Evolutionary conservation across 257 asterid genomes (phyloP).

Genomic region (Gentiana dahurica): DNA sequence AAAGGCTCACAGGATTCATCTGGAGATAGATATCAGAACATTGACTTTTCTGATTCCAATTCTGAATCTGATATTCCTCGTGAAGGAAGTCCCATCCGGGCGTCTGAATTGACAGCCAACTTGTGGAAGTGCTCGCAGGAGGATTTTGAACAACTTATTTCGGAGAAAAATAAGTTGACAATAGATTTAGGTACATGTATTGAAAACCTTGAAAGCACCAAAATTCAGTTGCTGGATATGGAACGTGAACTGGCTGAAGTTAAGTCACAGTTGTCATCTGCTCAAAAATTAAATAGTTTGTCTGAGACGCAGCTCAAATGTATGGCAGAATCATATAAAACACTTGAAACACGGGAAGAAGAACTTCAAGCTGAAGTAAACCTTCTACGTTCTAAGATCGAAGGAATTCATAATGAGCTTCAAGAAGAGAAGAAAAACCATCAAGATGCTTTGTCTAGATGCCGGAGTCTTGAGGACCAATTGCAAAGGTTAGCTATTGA

Average conservation of each 20-base stretch:
- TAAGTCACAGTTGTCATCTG: conserved; percentile 65
- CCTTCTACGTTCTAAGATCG: conserved; percentile 47
- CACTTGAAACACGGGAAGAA: conserved; percentile 71
- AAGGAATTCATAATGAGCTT: conserved; percentile 51
- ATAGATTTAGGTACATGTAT: conserved; percentile 48
- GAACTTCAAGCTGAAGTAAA: conserved; percentile 60
- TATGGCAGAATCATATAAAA: conserved; percentile 90
- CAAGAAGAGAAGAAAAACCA: conserved; percentile 58
- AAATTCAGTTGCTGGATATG: conserved; percentile 54
- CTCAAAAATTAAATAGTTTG: conserved; percentile 70
- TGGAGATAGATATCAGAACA: conserved; percentile 42
- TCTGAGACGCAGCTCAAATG: conserved; percentile 96
- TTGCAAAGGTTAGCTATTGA: conserved; percentile 44
- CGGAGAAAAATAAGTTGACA: conserved; percentile 57
- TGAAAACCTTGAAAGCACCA: conserved; percentile 53
- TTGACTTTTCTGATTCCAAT: conserved; percentile 60
- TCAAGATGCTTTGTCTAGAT: conserved; percentile 42
- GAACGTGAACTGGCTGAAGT: conserved; percentile 70
- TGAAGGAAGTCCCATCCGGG: conserved; percentile 71
- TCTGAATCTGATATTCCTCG: conserved; percentile 74
- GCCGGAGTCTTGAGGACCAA: conserved; percentile 67
- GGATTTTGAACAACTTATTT: conserved; percentile 75
- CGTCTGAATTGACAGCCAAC: conserved; percentile 50
- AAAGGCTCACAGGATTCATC: conserved; percentile 36
- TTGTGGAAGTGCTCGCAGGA: conserved; percentile 75